These are phyloP conservation scores for Aspergillus sclerotiicarbonarius DNA, from an alignment of 495 filamentous ascomycete species.

Conservation along the genomic window DNA sequence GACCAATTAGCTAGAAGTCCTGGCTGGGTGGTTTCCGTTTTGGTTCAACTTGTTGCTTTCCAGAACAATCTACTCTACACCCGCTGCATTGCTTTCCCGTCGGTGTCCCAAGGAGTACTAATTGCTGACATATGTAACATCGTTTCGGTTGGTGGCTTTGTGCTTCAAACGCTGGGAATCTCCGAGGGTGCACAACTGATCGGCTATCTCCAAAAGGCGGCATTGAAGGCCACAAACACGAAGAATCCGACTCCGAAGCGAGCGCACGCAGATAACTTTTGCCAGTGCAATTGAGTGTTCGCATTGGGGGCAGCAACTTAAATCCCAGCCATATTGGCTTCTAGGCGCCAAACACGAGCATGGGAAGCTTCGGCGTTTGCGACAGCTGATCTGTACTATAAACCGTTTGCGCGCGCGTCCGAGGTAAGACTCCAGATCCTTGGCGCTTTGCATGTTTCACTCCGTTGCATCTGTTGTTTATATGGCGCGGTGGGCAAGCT, in stretches of 20 bases:
- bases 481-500: neutral
- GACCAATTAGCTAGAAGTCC: constrained; percentile 9
- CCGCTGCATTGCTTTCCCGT: neutral
- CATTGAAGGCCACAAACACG: neutral
- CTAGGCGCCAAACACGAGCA: constrained; percentile 33
- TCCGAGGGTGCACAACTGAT: neutral
- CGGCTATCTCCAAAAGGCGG: neutral
- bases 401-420: constrained; percentile 31
- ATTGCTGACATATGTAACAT: constrained; percentile 21
- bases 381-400: constrained; percentile 20
- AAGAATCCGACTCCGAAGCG: neutral
- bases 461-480: neutral
- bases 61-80: constrained; percentile 7
- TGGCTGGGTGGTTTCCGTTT: constrained; percentile 10
- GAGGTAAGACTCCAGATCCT: constrained; percentile 27
- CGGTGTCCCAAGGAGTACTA: constrained; percentile 4
- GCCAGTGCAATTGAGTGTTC: neutral
- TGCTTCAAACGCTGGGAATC: constrained; percentile 6
- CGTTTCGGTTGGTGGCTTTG: constrained; percentile 18
- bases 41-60: constrained; percentile 5
- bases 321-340: constrained; percentile 4
- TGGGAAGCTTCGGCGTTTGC: constrained; percentile 34
- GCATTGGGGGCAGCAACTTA: constrained; percentile 8
- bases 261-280: neutral
- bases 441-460: constrained; percentile 9